Base-by-base conservation (phyloP, 2,329 filamentous ascomycete species). In the Helicocarpus griseus region DNA sequence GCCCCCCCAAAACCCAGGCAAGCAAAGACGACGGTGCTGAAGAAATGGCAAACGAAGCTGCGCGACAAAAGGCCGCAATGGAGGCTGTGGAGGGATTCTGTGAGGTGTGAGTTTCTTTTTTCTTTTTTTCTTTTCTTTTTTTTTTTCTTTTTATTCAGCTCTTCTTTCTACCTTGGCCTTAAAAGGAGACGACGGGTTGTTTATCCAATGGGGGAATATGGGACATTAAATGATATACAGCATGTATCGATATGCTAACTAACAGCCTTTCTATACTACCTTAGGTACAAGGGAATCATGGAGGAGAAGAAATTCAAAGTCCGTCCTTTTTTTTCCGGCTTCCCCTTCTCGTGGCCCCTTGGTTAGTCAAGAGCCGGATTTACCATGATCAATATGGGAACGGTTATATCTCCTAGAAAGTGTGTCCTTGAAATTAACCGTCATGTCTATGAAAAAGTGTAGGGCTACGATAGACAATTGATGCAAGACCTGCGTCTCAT, bases 381-480 rank as follows among this genome's bases (percentile, higher is more conserved):
- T n/a, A n/a, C n/a, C n/a, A n/a, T n/a, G n/a, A 19, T 7, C 35
- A 17, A 40, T 4, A 14, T 22, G 9, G 24, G 24, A 3, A 14
- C 6, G 9, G 5, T 9, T 28, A 14, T 19, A 33, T n/a, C 5
- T 33, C 5, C 7, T 1, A 21, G 21, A 43, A 28, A 28, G 26
- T 19, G 5, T 9, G 22, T 48, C 13, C 1, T 13, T 9, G 13
- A 48, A 48, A 39, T 8, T 17, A 28, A 26, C 17, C 2, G 9
- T n/a, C 14, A 5, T 6, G 21, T 19, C n/a, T 38, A 28, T 29
- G 8, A 45, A 4, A 33, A 46, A 22, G 19, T 29, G 11, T 38
- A 61, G 59, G 59, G 58, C 22, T 63, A 59, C 46, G 61, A 63
- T 50, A 38, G 48, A 26, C 52, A 54, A 46, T 54, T 63, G 6